Percentiles rank a stretch among this genome's conserved stretches.
Conservation (phyloP, 2,329 filamentous ascomycete genomes). For the Lachnellula hyalina region DNA sequence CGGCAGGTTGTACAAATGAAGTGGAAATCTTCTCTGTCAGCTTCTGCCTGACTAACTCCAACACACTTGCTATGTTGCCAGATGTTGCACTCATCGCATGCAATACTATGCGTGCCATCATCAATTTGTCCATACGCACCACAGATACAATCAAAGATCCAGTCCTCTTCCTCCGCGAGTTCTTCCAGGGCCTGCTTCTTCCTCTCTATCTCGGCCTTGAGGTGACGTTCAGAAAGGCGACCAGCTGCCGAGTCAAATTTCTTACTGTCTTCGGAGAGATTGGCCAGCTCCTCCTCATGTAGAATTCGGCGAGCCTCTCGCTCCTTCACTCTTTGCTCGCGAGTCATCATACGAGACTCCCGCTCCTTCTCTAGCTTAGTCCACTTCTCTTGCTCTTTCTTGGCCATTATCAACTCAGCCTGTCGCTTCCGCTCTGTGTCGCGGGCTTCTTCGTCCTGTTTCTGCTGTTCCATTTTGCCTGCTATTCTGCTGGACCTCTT, state of each 20-base stretch:
- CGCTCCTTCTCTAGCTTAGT: slow-evolving; percentile 63
- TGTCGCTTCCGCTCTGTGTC: slow-evolving; percentile 65
- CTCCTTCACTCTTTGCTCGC: slow-evolving; percentile 81
- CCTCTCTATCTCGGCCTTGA: slow-evolving; percentile 77
- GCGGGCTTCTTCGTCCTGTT: slow-evolving; percentile 62
- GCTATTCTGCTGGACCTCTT: slow-evolving; percentile 91
- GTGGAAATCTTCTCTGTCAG: slow-evolving; percentile 79
- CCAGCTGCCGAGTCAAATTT: slow-evolving; percentile 49
- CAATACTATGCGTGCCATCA: slow-evolving; percentile 88
- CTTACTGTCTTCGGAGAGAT: slow-evolving; percentile 71
- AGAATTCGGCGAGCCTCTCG: slow-evolving; percentile 77
- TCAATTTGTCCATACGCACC: slow-evolving; percentile 89
- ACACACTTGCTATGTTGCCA: slow-evolving; percentile 98
- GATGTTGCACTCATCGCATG: slow-evolving; percentile 88
- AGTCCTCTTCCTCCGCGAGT: slow-evolving; percentile 66
- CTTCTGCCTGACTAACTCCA: slow-evolving; percentile 70
- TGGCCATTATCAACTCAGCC: slow-evolving; percentile 59
- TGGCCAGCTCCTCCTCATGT: slow-evolving; percentile 77
- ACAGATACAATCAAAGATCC: slow-evolving; percentile 94
- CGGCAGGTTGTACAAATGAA: slow-evolving; percentile 80
- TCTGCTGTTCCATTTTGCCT: slow-evolving; percentile 71
- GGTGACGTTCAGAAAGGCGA: slow-evolving; percentile 70
- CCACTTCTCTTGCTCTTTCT: slow-evolving; percentile 60
- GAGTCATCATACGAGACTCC: slow-evolving; percentile 72
- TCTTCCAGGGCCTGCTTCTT: slow-evolving; percentile 71